Evolutionary conservation across 2,329 filamentous ascomycete species (phyloP).

Genomic region (Neonectria magnoliae): DNA sequence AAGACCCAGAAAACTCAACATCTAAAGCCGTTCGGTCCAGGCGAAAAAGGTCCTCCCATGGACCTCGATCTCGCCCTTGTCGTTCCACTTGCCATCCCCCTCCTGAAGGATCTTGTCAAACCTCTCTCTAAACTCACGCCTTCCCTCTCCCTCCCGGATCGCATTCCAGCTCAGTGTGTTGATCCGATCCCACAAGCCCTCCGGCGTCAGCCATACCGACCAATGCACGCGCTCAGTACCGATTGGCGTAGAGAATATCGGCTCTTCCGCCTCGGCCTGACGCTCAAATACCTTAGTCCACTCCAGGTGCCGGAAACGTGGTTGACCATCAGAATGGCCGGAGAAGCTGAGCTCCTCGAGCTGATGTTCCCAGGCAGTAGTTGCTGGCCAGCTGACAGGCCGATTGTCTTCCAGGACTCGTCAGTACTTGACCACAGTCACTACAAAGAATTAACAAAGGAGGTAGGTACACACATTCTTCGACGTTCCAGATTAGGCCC

Average conservation of each 20-base stretch:
- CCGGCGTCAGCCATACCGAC: conserved; percentile 65
- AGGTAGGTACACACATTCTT: conserved; percentile 65
- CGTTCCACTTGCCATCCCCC: conserved; percentile 66
- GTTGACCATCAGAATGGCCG: conserved; percentile 63
- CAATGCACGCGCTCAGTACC: conserved; percentile 56
- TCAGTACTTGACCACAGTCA: background rate
- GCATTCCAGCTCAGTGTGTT: conserved; percentile 75
- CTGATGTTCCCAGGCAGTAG: conserved; percentile 68
- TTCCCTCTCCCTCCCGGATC: conserved; percentile 62
- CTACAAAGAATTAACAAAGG: background rate
- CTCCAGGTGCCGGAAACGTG: conserved; percentile 70
- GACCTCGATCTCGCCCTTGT: conserved; percentile 68
- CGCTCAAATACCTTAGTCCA: conserved; percentile 74
- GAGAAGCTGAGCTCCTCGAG: conserved; percentile 68
- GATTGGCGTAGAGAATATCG: conserved; percentile 69
- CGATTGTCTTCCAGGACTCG: conserved; percentile 66
- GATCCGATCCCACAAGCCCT: conserved; percentile 71
- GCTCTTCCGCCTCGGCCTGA: conserved; percentile 59
- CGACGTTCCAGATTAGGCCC: conserved; percentile 78
- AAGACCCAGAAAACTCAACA: conserved; percentile 29
- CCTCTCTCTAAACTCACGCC: conserved; percentile 57
- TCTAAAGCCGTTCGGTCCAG: conserved; percentile 65
- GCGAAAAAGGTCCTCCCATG: conserved; percentile 72
- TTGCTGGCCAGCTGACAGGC: conserved; percentile 63
- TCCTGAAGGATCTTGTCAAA: conserved; percentile 65